Evolutionary conservation across 2,329 filamentous ascomycete genomes (phyloP).

Genomic region (Fusarium decemcellulare): DNA sequence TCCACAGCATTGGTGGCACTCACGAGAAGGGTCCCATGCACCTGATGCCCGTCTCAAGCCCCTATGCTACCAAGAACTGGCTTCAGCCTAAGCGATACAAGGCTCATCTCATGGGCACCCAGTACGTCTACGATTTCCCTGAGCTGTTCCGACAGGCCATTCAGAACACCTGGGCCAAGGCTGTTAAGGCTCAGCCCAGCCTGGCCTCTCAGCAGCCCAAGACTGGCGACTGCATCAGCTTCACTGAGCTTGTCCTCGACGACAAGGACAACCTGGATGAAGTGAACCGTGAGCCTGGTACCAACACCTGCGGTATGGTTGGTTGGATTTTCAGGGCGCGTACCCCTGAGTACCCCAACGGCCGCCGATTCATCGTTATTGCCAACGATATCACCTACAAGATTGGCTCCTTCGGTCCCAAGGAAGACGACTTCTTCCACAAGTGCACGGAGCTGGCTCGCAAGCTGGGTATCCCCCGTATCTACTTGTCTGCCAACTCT

Average conservation of each 20-base stretch:
- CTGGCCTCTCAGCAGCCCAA: conserved; percentile 86
- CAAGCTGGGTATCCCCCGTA: conserved; percentile 93
- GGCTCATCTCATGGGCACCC: conserved; percentile 98
- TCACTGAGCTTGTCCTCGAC: conserved; percentile 94
- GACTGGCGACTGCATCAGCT: conserved; percentile 92
- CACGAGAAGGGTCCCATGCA: conserved; percentile 98
- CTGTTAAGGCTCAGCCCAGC: conserved; percentile 79
- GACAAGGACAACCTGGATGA: conserved; percentile 93
- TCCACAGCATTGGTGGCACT: conserved; percentile 96
- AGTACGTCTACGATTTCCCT: conserved; percentile 99
- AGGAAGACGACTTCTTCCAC: conserved; percentile 98
- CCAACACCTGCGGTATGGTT: conserved; percentile 98
- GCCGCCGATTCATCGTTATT: conserved; percentile 93
- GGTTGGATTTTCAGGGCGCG: conserved; percentile 96
- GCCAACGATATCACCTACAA: conserved; percentile 99
- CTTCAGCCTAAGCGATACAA: conserved; percentile 99
- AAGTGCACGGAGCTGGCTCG: conserved; percentile 98
- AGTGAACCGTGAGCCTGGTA: conserved; percentile 94
- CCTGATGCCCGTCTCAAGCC: conserved; percentile 88
- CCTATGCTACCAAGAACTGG: conserved; percentile 98
- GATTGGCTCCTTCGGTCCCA: conserved; percentile 97
- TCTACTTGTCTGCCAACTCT: conserved; percentile 99
- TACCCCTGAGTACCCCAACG: conserved; percentile 94
- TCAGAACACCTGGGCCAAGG: conserved; percentile 92
- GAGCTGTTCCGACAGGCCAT: conserved; percentile 99